Conservation (phyloP, 495 filamentous ascomycete species). For the Xylaria telfairii region DNA sequence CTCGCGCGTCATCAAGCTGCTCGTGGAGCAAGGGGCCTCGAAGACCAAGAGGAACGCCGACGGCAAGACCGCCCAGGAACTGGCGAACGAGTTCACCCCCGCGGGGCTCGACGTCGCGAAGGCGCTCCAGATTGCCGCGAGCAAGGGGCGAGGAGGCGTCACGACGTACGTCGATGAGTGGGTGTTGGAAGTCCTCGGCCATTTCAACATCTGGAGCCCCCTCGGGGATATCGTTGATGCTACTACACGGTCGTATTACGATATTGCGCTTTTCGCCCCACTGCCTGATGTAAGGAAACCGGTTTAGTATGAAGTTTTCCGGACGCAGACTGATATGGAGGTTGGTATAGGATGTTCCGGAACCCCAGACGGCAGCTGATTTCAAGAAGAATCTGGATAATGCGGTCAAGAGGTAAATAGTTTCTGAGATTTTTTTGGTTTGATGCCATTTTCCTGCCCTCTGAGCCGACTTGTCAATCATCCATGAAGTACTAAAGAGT, state of each 20-base stretch:
- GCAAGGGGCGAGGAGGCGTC: slow-evolving; percentile 13
- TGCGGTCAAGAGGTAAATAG: slow-evolving; percentile 11
- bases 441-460: background rate
- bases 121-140: slow-evolving; percentile 12
- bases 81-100: slow-evolving; percentile 11
- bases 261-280: slow-evolving; percentile 7
- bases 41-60: slow-evolving; percentile 11
- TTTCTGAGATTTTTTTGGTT: background rate
- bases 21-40: slow-evolving; percentile 17
- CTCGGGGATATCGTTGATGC: slow-evolving; percentile 17
- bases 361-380: slow-evolving; percentile 14
- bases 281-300: slow-evolving; percentile 7
- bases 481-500: no score
- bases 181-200: slow-evolving; percentile 10
- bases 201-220: slow-evolving; percentile 19
- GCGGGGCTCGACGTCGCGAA: slow-evolving; percentile 4
- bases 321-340: background rate
- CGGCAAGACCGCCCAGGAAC: slow-evolving; percentile 16
- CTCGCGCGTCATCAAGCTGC: slow-evolving; percentile 16
- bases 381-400: slow-evolving; percentile 15
- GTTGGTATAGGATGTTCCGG: slow-evolving; percentile 1
- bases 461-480: no score
- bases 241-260: slow-evolving; percentile 10
- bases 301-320: background rate
- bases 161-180: slow-evolving; percentile 17